Base-by-base conservation (phyloP, 345 rosid genomes). In the Eucalyptus pauciflora region DNA sequence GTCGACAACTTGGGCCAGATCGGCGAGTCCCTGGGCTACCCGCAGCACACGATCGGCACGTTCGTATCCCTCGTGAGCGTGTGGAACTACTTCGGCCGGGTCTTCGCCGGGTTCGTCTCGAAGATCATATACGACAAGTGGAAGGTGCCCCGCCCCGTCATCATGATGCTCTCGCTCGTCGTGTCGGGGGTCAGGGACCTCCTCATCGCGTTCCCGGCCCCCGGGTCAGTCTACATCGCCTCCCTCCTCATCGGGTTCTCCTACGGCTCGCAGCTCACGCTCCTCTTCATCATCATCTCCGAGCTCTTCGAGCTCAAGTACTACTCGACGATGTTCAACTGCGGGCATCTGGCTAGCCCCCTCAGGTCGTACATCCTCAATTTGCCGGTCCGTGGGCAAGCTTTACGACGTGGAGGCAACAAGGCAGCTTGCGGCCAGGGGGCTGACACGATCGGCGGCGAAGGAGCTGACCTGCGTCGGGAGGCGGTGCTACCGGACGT, bases 41-140 rank as follows among this genome's bases (percentile, higher is more conserved):
- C 86, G 10, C 31, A 86, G 33, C 29, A 31, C 33, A 88, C 79
- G 24, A 79, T 86, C 50, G 43, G 86, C 80, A 88, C 90, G 10
- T 88, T 88, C 87, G 79, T 90, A 14, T 90, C 91, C 80, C 88
- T 90, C 20, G 91, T 88, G 51, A 90, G 91, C 90, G 88, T 90
- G 86, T 90, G 90, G 91, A 88, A 88, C 87, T 90, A 86, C 62
- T 58, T 90, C 7, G 91, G 91, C 46, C 50, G 91, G 22, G 91
- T 90, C 8, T 86, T 88, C 48, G 46, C 91, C 2, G 91, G 91
- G 45, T 88, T 90, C 87, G 49, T 86, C 88, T 90, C 91, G 11
- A 90, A 90, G 89, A 62, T 33, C 87, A 58, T 90, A 18, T 41
- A 71, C 20, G 15, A 13, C 13, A 87, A 46, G 67, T 89, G 56